A percentile compares a stretch with the other conserved stretches of the same genome.
Conservation (phyloP, 305 asterid genomes). For the Fraxinus sp. region DNA sequence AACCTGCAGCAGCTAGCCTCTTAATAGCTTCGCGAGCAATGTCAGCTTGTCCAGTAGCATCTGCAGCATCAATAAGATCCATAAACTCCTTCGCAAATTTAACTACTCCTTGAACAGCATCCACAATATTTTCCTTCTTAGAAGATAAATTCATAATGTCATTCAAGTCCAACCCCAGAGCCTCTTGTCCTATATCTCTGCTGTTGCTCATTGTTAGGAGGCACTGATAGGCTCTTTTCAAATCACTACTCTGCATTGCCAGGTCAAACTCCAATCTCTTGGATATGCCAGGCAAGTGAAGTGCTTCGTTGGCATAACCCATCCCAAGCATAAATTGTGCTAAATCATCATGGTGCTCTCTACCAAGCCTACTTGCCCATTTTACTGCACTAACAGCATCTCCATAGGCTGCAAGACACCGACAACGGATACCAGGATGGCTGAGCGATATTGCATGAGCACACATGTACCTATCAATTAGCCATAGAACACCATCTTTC, state of each 20-base stretch:
- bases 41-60: slow-evolving; percentile 92
- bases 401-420: slow-evolving; percentile 97
- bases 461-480: slow-evolving; percentile 84
- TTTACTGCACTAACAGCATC: slow-evolving; percentile 98
- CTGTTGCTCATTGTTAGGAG: slow-evolving; percentile 95
- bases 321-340: slow-evolving; percentile 98
- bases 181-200: slow-evolving; percentile 88
- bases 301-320: slow-evolving; percentile 99
- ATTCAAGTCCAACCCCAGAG: slow-evolving; percentile 79
- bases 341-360: slow-evolving; percentile 96
- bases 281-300: slow-evolving; percentile 96
- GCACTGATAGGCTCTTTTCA: slow-evolving; percentile 90
- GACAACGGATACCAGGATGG: slow-evolving; percentile 95
- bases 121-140: slow-evolving; percentile 83
- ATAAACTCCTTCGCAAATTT: slow-evolving; percentile 88
- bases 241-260: slow-evolving; percentile 90
- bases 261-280: slow-evolving; percentile 92
- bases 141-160: slow-evolving; percentile 83
- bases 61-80: slow-evolving; percentile 96
- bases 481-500: slow-evolving; percentile 94
- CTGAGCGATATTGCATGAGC: slow-evolving; percentile 94
- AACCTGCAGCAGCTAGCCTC: slow-evolving; percentile 96
- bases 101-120: slow-evolving; percentile 89
- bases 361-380: slow-evolving; percentile 96
- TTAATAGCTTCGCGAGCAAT: slow-evolving; percentile 96